Evolutionary conservation across 2,329 filamentous ascomycete genomes (phyloP), one percentile per base, ranked within the genome.

Genomic region (Sphaerostilbella broomeana): DNA sequence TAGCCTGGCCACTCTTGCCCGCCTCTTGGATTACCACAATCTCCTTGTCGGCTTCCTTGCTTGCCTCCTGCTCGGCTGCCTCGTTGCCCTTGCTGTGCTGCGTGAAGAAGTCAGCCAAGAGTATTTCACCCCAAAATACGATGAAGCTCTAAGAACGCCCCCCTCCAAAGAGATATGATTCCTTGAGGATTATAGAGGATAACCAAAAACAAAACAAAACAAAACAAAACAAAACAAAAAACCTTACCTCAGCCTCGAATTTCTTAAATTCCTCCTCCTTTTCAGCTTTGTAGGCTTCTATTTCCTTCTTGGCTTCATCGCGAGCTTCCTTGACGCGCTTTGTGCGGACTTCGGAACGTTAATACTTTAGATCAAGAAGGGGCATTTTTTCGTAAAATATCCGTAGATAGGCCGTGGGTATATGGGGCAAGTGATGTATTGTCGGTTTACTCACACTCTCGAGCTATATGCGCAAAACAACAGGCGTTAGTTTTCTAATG

Each of bases 321-420:
- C 90, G 86, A 48, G 92, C 92, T 70, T 97, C 92, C 69, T 87
- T 94, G 68, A 98, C 87, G 61, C 88, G 82, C 75, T 95, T 95
- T 47, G 92, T 95, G 60, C 92, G 88, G 75, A 59, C 61, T 64
- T 48, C 18, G 45, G 22, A 3, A 2, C 6, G 9, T n/a, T n/a
- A 18, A 18, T 16, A 28, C 10, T 12, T 12, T 16, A 16, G 8
- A n/a, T 20, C 15, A 26, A 18, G 12, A 5, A 7, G 15, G 3
- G 13, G 13, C 2, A 21, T 6, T 26, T 8, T 18, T 9, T 11
- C 6, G 8, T 12, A 9, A 11, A 8, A 4, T n/a, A n/a, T n/a
- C n/a, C 18, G 6, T 4, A 10, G 30, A 33, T 20, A 21, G 16
- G 27, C 8, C 8, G 22, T 8, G 3, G 22, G 22, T 9, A 25